These are phyloP conservation scores for Colletotrichum sp. DNA, from an alignment of 2,329 filamentous ascomycete species.

Conservation along the genomic window DNA sequence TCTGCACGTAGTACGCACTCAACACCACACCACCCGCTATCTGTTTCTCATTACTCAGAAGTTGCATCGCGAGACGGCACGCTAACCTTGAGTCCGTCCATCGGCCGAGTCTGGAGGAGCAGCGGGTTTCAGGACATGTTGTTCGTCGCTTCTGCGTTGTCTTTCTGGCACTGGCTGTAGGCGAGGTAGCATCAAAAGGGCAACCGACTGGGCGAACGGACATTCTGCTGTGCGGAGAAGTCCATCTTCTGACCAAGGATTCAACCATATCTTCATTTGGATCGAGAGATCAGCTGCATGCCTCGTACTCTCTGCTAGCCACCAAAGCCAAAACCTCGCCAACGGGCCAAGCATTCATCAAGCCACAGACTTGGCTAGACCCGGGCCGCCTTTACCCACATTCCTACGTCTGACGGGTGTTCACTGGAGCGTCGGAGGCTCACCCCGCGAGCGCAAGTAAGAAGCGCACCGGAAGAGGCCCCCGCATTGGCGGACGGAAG, in stretches of 20 bases:
- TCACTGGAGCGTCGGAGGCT: not conserved
- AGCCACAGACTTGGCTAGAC: not conserved
- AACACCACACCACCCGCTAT: not conserved
- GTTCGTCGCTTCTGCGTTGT: not conserved
- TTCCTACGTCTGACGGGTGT: not conserved
- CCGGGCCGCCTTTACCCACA: not conserved
- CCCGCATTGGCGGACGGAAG: not conserved
- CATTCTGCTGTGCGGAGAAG: not conserved
- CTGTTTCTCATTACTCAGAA: not conserved
- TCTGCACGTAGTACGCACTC: not conserved
- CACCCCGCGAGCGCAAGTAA: not conserved
- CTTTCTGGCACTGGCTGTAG: not conserved
- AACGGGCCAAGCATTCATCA: not conserved
- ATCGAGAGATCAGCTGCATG: not conserved
- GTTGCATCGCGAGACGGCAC: not conserved
- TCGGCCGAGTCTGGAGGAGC: not conserved
- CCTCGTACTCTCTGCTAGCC: not conserved
- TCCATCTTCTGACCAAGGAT: not conserved
- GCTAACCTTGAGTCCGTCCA: not conserved
- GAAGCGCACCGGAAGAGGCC: constrained; percentile 1
- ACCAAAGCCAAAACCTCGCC: not conserved
- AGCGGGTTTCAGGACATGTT: not conserved
- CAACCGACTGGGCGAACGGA: not conserved
- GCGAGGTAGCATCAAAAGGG: not conserved
- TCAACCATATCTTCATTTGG: not conserved